Conservation (phyloP, 192 early-diverging fungal species). For the Gonapodya prolifera region DNA sequence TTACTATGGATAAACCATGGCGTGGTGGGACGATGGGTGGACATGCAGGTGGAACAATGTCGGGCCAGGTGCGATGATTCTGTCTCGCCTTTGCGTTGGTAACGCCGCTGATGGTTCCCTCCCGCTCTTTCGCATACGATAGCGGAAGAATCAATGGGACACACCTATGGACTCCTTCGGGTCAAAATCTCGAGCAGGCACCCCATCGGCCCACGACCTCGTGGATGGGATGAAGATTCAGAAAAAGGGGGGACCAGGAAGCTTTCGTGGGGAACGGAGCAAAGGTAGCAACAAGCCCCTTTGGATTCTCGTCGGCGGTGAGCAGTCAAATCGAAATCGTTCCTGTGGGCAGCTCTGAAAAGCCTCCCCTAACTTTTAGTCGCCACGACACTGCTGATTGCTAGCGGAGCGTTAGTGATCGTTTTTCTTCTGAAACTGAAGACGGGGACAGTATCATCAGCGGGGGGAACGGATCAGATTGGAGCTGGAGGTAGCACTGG, state of each 20-base stretch:
- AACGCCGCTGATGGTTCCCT: not conserved
- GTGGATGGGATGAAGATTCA: not conserved
- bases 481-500: not conserved
- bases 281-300: not conserved
- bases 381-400: not conserved
- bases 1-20: not conserved
- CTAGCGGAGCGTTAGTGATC: not conserved
- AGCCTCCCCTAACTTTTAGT: not conserved
- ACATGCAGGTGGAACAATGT: too few relatives aligned
- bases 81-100: too few relatives aligned
- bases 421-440: not conserved
- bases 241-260: not conserved
- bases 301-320: not conserved
- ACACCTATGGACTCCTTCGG: not conserved
- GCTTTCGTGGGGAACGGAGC: not conserved
- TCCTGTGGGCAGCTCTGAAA: not conserved
- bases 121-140: not conserved
- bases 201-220: not conserved
- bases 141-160: not conserved
- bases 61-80: too few relatives aligned
- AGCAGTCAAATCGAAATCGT: not conserved
- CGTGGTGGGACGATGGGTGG: not conserved
- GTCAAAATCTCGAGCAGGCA: not conserved
- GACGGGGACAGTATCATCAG: not conserved
- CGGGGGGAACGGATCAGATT: not conserved